phyloP scores from a whole-genome alignment of 2,329 filamentous ascomycete species.

The Alternaria burnsii region DNA sequence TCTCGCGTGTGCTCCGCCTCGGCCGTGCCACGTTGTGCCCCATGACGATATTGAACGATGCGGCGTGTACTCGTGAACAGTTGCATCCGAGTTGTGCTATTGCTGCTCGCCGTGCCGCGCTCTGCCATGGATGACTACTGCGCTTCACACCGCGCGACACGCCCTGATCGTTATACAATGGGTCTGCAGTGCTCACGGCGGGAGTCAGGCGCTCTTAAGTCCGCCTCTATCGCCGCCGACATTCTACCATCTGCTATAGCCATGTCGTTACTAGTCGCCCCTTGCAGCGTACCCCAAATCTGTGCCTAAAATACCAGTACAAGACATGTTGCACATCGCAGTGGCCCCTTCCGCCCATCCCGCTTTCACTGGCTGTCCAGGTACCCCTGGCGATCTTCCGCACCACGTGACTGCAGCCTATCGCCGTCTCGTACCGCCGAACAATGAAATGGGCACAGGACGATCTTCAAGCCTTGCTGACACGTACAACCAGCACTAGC shows the following conservation, averaged over 20 bases:
- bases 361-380: conserved; percentile 7
- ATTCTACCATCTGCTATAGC: not conserved
- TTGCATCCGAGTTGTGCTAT: conserved; percentile 7
- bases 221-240: conserved; percentile 1
- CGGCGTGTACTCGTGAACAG: conserved; percentile 15
- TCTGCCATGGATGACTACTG: not conserved
- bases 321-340: conserved; percentile 4
- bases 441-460: conserved; percentile 15
- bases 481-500: conserved; percentile 30
- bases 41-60: conserved; percentile 25
- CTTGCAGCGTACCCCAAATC: not conserved
- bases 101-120: conserved; percentile 2
- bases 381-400: conserved; percentile 24
- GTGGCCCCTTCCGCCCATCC: conserved; percentile 4
- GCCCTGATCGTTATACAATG: not conserved
- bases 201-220: not conserved
- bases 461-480: conserved; percentile 30
- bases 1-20: conserved; percentile 42
- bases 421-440: conserved; percentile 17
- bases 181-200: not conserved
- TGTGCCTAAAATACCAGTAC: not conserved
- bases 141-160: not conserved
- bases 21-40: conserved; percentile 32
- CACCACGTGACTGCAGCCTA: conserved; percentile 17
- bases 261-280: not conserved